Conservation (phyloP, 768 basidiomycete genomes). For the Filobasidium wieringae region DNA sequence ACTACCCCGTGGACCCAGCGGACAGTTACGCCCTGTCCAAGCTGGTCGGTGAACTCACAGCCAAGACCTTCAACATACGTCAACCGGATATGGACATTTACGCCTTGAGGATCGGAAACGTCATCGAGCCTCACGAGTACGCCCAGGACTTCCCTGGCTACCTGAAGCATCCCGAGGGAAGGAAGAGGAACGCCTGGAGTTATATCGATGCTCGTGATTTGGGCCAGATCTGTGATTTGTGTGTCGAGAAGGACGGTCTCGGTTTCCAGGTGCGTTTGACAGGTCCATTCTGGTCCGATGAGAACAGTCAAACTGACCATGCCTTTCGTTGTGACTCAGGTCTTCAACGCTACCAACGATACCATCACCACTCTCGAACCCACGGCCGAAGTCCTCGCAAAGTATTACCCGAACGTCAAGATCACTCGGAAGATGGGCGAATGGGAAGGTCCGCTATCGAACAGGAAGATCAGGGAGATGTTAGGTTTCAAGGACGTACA, state of each 20-base stretch:
- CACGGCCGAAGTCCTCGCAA: conserved; percentile 23
- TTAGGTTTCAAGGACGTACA: conserved; percentile 35
- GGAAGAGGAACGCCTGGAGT: conserved; percentile 36
- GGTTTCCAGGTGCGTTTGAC: conserved; percentile 24
- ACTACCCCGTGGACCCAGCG: conserved; percentile 19
- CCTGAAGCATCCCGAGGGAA: conserved; percentile 21
- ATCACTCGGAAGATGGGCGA: conserved; percentile 29
- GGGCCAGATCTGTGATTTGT: conserved; percentile 32
- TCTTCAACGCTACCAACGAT: conserved; percentile 36
- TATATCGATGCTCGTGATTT: conserved; percentile 37
- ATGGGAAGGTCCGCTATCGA: conserved; percentile 31
- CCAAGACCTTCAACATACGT: conserved; percentile 28
- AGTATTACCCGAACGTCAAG: conserved; percentile 19
- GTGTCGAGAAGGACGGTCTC: conserved; percentile 24
- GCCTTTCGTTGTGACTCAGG: not conserved
- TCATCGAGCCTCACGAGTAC: conserved; percentile 36
- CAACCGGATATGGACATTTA: conserved; percentile 25
- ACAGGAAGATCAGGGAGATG: conserved; percentile 29
- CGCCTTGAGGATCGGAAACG: conserved; percentile 33
- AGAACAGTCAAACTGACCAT: not conserved
- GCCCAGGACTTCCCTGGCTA: conserved; percentile 24
- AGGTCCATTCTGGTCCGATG: not conserved
- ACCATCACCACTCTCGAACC: conserved; percentile 24
- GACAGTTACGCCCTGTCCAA: conserved; percentile 32
- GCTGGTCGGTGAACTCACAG: conserved; percentile 30